Percentiles rank a stretch among this genome's conserved stretches.
phyloP scores from a whole-genome alignment of 2,329 filamentous ascomycete genomes.

The Scedosporium minutisporum region DNA sequence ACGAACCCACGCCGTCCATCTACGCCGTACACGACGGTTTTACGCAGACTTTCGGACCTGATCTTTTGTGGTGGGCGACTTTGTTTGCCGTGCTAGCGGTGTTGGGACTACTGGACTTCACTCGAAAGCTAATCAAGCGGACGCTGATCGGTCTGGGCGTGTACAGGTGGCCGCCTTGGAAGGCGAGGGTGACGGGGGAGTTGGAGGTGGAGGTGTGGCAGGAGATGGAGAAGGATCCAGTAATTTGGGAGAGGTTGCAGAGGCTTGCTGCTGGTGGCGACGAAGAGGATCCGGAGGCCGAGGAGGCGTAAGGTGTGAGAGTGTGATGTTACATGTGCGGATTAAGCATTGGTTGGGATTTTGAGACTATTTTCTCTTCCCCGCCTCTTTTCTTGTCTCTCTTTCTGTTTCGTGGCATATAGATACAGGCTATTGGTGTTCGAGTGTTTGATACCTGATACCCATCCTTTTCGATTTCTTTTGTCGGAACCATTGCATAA shows the following conservation, averaged over 20 bases:
- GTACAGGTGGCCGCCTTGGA: conserved; percentile 38
- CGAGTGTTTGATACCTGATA: background rate
- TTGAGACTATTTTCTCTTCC: background rate
- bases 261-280: conserved; percentile 1
- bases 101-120: conserved; percentile 56
- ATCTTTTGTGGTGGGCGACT: conserved; percentile 65
- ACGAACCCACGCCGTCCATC: conserved; percentile 36
- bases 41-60: conserved; percentile 54
- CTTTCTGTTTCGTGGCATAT: background rate
- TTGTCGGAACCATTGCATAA: background rate
- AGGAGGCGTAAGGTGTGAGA: background rate
- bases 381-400: background rate
- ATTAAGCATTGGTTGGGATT: too few relatives aligned
- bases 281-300: background rate
- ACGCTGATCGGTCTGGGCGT: conserved; percentile 34
- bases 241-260: conserved; percentile 30
- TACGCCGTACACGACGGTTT: conserved; percentile 66
- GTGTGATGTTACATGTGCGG: too few relatives aligned
- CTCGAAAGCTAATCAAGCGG: conserved; percentile 40
- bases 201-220: conserved; percentile 42
- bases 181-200: conserved; percentile 11
- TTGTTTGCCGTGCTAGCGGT: conserved; percentile 53
- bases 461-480: background rate
- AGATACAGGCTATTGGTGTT: background rate
- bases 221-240: conserved; percentile 44